Percentiles rank a stretch among this genome's conserved stretches.
Conservation (phyloP, 495 filamentous ascomycete species). For the Podospora didyma region DNA sequence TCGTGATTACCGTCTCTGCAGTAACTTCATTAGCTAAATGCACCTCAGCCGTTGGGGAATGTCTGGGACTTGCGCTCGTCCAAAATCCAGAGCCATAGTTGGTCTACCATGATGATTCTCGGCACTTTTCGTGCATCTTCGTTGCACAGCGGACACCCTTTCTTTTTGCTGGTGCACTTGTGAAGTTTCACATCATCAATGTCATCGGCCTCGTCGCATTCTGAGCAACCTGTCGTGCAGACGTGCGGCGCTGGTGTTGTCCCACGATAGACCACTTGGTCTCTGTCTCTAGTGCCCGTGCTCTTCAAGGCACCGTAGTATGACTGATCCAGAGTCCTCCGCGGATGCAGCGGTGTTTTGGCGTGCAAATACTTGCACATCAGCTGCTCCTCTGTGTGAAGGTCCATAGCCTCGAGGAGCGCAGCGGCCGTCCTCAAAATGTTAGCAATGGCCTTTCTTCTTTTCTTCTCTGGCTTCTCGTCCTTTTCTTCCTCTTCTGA, state of each 20-base stretch:
- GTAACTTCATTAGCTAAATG: neutral
- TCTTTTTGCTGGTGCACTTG: slow-evolving; percentile 17
- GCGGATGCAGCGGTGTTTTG: slow-evolving; percentile 56
- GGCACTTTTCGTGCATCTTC: slow-evolving; percentile 41
- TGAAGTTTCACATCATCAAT: slow-evolving; percentile 6
- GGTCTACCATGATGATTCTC: slow-evolving; percentile 66
- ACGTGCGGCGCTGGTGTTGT: slow-evolving; percentile 5
- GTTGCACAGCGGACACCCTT: slow-evolving; percentile 18
- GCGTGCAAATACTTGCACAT: slow-evolving; percentile 54
- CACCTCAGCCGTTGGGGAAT: neutral
- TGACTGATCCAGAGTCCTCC: slow-evolving; percentile 62
- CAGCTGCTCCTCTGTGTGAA: slow-evolving; percentile 52
- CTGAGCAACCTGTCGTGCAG: neutral
- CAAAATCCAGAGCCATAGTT: slow-evolving; percentile 65
- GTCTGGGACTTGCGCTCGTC: slow-evolving; percentile 30
- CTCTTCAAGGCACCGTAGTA: slow-evolving; percentile 59
- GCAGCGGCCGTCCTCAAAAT: slow-evolving; percentile 17
- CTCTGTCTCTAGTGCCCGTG: slow-evolving; percentile 54
- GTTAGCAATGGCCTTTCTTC: slow-evolving; percentile 12
- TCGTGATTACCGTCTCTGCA: slow-evolving; percentile 54
- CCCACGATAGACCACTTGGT: slow-evolving; percentile 62
- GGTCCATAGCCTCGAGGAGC: slow-evolving; percentile 23
- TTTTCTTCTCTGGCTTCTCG: neutral
- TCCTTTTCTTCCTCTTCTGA: neutral
- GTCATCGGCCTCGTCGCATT: too few relatives aligned